These are phyloP conservation scores for Neurospora sp. DNA, from an alignment of 495 filamentous ascomycete genomes.

Conservation along the genomic window DNA sequence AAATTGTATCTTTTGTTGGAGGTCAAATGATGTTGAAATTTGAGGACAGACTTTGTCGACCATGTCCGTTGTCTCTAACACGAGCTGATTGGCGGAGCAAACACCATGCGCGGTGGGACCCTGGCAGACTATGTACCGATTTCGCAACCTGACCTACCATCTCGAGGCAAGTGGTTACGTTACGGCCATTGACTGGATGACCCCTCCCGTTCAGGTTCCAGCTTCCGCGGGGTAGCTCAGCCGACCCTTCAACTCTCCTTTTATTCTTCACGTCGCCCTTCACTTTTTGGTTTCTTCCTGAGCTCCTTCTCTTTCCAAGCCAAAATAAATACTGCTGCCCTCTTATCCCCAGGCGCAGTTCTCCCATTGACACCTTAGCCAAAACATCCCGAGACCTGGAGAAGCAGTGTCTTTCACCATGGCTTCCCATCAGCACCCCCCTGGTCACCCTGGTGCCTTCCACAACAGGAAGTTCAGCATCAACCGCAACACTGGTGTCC, in stretches of 20 bases:
- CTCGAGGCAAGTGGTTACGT: not conserved
- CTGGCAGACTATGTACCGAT: not conserved
- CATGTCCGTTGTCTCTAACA: not conserved
- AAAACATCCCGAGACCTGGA: not conserved
- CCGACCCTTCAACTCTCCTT: not conserved
- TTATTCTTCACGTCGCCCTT: not conserved
- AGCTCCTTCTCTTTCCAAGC: not conserved
- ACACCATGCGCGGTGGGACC: not conserved
- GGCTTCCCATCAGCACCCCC: not conserved
- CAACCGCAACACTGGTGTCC: slow-evolving; percentile 46
- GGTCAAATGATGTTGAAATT: not conserved
- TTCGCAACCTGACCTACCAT: not conserved
- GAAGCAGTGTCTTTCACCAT: not conserved
- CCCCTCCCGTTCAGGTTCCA: not conserved
- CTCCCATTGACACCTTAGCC: not conserved
- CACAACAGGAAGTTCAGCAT: slow-evolving; percentile 46
- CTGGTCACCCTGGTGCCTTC: slow-evolving; percentile 30
- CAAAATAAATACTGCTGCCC: not conserved
- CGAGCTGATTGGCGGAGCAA: not conserved
- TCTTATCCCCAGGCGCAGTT: not conserved
- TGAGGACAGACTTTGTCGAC: too few species aligned
- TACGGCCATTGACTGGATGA: not conserved
- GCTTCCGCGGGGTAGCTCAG: not conserved
- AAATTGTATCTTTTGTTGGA: not conserved
- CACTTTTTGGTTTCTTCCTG: not conserved